Percentiles rank a stretch among this genome's conserved stretches.
phyloP scores from a whole-genome alignment of 441 rosid species.

The Bruguiera hainesii region DNA sequence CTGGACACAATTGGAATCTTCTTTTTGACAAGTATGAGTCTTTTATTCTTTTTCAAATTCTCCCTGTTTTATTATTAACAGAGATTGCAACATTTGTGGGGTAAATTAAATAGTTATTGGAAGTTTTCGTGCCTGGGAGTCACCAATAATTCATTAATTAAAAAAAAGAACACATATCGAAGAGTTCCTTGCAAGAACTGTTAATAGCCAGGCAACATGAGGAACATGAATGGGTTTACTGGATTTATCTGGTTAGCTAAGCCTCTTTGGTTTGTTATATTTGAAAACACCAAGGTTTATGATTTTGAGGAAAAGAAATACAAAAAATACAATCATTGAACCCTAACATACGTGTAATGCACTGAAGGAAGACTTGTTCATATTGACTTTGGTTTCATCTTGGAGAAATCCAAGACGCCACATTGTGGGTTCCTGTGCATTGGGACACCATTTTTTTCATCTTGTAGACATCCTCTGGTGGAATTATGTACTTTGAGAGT shows the following conservation, averaged over 20 bases:
- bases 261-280: background rate
- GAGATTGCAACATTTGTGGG: too few species aligned
- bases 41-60: too few species aligned
- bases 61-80: too few species aligned
- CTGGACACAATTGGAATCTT: too few species aligned
- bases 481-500: slow-evolving; percentile 95
- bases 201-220: background rate
- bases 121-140: too few species aligned
- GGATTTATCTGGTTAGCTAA: background rate
- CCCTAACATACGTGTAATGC: slow-evolving; percentile 27
- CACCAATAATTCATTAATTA: too few species aligned
- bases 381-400: slow-evolving; percentile 93
- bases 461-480: slow-evolving; percentile 68
- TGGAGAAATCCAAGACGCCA: slow-evolving; percentile 32
- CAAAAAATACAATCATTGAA: background rate
- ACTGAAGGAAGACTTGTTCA: slow-evolving; percentile 92
- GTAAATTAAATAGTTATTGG: too few species aligned
- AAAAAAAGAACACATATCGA: too few species aligned
- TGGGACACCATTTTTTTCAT: too few species aligned
- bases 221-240: background rate
- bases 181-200: too few species aligned
- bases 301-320: background rate
- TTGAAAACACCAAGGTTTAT: background rate
- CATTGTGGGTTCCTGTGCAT: too few species aligned
- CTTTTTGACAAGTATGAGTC: too few species aligned